phyloP scores from a whole-genome alignment of 73 alveolate species.

The Paramecium sexaurelia region DNA sequence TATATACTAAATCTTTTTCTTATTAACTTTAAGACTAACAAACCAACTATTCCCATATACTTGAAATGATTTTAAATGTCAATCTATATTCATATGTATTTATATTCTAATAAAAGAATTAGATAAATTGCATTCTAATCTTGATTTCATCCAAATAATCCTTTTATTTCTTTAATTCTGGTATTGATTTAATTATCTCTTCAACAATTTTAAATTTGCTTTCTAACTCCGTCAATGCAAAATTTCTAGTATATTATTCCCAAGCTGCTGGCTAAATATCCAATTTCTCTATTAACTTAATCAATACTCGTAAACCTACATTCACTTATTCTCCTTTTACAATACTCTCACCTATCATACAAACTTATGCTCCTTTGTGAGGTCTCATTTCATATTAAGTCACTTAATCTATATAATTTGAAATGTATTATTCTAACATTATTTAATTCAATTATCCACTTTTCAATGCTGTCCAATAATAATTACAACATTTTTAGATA shows the following conservation, averaged over 20 bases:
- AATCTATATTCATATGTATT: constrained; percentile 57
- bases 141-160: constrained; percentile 25
- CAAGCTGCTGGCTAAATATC: constrained; percentile 24
- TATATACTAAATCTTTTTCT: constrained; percentile 68
- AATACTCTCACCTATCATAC: neutral
- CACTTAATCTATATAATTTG: constrained; percentile 38
- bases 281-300: constrained; percentile 41
- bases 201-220: neutral
- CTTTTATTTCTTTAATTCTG: neutral
- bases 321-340: neutral
- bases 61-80: constrained; percentile 59
- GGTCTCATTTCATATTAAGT: constrained; percentile 46
- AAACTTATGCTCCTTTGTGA: neutral
- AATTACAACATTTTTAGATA: constrained; percentile 10
- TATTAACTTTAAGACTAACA: neutral
- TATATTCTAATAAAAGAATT: constrained; percentile 56
- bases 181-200: neutral
- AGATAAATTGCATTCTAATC: constrained; percentile 37
- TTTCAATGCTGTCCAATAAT: neutral
- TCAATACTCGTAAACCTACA: neutral
- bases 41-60: constrained; percentile 59
- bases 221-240: constrained; percentile 48
- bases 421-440: constrained; percentile 48
- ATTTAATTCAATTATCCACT: neutral
- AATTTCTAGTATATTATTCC: constrained; percentile 29